Base-by-base conservation (phyloP, 2,329 filamentous ascomycete species). In the Trichoderma koningiopsis region DNA sequence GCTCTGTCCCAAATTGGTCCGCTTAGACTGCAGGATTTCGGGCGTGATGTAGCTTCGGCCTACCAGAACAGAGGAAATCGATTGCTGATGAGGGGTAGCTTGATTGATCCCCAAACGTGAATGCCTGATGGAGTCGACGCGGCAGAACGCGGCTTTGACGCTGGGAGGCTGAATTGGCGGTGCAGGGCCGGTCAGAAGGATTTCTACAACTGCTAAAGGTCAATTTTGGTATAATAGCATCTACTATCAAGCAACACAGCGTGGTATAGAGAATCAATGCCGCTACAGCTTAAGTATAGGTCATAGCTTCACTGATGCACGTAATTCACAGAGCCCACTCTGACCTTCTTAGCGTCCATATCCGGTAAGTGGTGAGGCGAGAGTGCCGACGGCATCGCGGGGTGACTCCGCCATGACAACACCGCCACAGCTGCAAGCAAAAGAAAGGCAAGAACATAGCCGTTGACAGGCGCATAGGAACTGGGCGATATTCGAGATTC, bases 1-100 rank as follows among this genome's bases (percentile, higher is more conserved):
- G 27, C 22, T 49, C 58, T 63, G 33, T 35, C 37, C 58, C 47
- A 49, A 63, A 37, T 56, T 61, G 52, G 66, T 47, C 66, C 66
- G 58, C 57, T 60, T 31, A n/a, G 37, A 49, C 52, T 61, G 58
- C 58, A 68, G 58, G 56, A 57, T n/a, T 31, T 63, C 31, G 52
- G 43, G 22, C 19, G 58, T 55, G 58, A 31, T 68, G 57, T 62
- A 43, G 58, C 47, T n/a, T 68, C 66, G 16, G 68, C 68, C 68
- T 67, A 70, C 62, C 68, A 66, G 68, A 67, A 56, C 10, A 56
- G 62, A 52, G 56, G 49, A 70, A 61, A 55, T 49, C 57, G 57
- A 37, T 49, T 67, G 68, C 49, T 55, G 57, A 56, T 65, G 68
- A 70, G 68, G 68, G 68, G 68, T 70, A 70, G 43, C 27, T 56